phyloP scores from a whole-genome alignment of 2,329 filamentous ascomycete genomes.

The Ploettnerulaceae sp. region DNA sequence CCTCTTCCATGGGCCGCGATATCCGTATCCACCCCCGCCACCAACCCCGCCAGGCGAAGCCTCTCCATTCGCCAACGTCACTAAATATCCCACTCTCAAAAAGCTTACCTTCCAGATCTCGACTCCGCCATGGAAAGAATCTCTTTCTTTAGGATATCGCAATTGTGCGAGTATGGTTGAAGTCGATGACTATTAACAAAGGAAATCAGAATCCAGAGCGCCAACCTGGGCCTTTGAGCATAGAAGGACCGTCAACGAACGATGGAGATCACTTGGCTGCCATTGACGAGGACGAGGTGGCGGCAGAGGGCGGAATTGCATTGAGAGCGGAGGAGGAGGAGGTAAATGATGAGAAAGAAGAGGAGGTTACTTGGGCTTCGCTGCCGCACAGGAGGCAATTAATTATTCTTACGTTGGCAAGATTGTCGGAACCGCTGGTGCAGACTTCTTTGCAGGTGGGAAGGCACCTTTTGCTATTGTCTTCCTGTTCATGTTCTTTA shows the following conservation, averaged over 20 bases:
- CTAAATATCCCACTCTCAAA: conserved; percentile 16
- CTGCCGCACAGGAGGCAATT: conserved; percentile 60
- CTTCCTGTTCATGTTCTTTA: neutral
- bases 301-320: conserved; percentile 10
- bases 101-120: neutral
- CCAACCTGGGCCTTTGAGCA: conserved; percentile 3
- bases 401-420: conserved; percentile 69
- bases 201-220: neutral
- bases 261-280: conserved; percentile 12
- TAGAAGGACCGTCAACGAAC: neutral
- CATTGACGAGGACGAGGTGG: conserved; percentile 16
- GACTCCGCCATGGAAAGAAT: conserved; percentile 8
- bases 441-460: conserved; percentile 54
- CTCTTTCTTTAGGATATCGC: neutral
- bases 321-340: neutral
- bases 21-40: conserved; percentile 5
- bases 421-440: conserved; percentile 76
- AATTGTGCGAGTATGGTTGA: conserved; percentile 5
- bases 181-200: conserved; percentile 15
- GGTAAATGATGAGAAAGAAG: conserved; percentile 10
- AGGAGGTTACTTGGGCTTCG: conserved; percentile 13
- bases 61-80: conserved; percentile 9
- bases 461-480: too few relatives aligned
- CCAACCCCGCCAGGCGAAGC: conserved; percentile 11
- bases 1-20: neutral